Base-by-base conservation (phyloP, 202 grass and related monocot genomes). In the Sporobolus alterniflorus region DNA sequence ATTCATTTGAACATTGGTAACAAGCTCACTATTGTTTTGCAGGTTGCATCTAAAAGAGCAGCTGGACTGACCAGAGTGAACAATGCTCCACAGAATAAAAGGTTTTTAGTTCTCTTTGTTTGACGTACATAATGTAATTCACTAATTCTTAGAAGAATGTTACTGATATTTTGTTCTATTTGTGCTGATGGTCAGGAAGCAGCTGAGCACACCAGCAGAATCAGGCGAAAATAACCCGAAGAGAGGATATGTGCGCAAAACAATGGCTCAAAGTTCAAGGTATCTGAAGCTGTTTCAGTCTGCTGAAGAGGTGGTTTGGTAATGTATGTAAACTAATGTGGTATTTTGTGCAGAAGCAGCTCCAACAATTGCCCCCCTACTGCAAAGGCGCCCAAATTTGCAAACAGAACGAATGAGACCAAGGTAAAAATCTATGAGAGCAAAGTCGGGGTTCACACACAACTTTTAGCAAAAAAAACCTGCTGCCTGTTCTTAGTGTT, bases 161-260 rank as follows among this genome's bases (percentile, higher is more conserved):
- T 69, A 78, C 41, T 86, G n/a, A 90, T 78, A 78, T 65, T 56
- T 33, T 57, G 17, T 66, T 17, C 47, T 73, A 40, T 73, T 83
- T 89, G 83, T 78, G 16, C 49, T 78, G 56, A 50, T 86, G 56
- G 26, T 46, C 83, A 90, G 88, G 83, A 90, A 90, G 69, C 78
- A 90, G 24, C 49, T 68, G 31, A 88, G 80, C 67, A 78, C 49
- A 46, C 67, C 74, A 0, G 74, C 28, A 5, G 21, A 20, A 68
- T 73, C 52, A 3, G 73, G 78, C 24, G 78, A 73, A 73, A 86
- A 60, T 62, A 62, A 29, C 31, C 3, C 1, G 4, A 90, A 54
- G 62, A 74, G 61, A 74, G 51, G 60, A 86, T 36, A 67, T 61
- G 17, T 36, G 25, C 43, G 26, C 42, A 86, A 9, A 44, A 82